Conservation (phyloP, 768 basidiomycete species). For the Termitomyces sp. region DNA sequence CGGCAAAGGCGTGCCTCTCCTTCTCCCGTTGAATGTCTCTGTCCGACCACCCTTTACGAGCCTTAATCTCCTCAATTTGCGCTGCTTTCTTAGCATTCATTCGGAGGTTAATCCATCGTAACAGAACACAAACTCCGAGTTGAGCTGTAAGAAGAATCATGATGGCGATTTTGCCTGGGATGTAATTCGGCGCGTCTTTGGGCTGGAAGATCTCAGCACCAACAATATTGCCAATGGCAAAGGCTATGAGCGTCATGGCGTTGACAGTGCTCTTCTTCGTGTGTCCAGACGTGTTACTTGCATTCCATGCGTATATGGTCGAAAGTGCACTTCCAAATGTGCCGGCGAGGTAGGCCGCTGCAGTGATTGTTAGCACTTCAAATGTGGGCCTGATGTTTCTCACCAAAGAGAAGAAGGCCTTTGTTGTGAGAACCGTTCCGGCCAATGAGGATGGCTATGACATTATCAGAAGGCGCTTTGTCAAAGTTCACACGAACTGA, state of each 20-base stretch:
- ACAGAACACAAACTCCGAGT: conserved; percentile 40
- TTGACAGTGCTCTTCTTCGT: conserved; percentile 71
- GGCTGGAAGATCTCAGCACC: conserved; percentile 64
- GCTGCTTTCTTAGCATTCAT: conserved; percentile 47
- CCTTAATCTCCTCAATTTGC: conserved; percentile 40
- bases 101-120: conserved; percentile 53
- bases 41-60: conserved; percentile 51
- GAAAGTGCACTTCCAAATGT: conserved; percentile 60
- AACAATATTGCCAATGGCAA: conserved; percentile 57
- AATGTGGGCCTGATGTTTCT: not conserved
- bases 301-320: conserved; percentile 61
- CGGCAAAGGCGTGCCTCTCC: conserved; percentile 58
- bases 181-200: conserved; percentile 57
- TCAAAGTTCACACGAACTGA: conserved; percentile 16
- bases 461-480: not conserved
- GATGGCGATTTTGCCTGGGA: conserved; percentile 65
- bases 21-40: conserved; percentile 54
- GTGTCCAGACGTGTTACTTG: conserved; percentile 59
- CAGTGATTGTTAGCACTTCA: not conserved
- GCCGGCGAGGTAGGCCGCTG: conserved; percentile 47
- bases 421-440: conserved; percentile 46
- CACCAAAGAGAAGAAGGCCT: conserved; percentile 55
- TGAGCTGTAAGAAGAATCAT: conserved; percentile 55
- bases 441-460: conserved; percentile 49
- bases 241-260: conserved; percentile 52